A percentile compares a stretch with the other conserved stretches of the same genome.
phyloP scores from a whole-genome alignment of 192 early-diverging fungal genomes.

The Entomortierella chlamydospora region DNA sequence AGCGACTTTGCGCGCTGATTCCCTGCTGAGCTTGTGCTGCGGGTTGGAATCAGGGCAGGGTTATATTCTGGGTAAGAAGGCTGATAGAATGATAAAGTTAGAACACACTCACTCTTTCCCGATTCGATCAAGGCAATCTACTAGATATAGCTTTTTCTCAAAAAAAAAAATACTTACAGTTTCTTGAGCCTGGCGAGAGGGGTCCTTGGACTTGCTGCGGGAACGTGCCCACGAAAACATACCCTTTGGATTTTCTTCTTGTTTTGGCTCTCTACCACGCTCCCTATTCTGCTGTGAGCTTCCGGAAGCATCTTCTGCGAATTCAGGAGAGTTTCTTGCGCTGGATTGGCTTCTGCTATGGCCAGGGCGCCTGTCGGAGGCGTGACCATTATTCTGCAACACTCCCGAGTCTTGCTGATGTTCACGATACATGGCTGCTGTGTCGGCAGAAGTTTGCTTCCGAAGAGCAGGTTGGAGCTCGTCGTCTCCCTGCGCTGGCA shows the following conservation, averaged over 20 bases:
- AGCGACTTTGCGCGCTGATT: conserved; percentile 40
- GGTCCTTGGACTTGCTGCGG: conserved; percentile 46
- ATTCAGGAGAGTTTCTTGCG: neutral
- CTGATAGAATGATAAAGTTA: neutral
- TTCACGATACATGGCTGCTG: conserved; percentile 39
- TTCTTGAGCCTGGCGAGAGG: conserved; percentile 27
- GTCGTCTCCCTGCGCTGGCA: neutral
- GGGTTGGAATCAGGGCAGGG: conserved; percentile 45
- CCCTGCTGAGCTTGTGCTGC: conserved; percentile 29
- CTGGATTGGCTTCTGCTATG: conserved; percentile 13
- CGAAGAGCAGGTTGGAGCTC: conserved; percentile 15
- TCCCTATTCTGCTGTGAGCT: conserved; percentile 7
- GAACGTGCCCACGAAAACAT: conserved; percentile 36
- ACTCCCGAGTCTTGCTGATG: conserved; percentile 18
- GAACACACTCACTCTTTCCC: neutral
- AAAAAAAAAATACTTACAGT: conserved; percentile 20
- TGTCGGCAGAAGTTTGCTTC: conserved; percentile 39
- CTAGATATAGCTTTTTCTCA: too few species aligned
- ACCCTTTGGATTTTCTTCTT: conserved; percentile 31
- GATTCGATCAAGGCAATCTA: too few species aligned
- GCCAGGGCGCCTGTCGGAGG: conserved; percentile 34
- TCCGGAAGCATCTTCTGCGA: conserved; percentile 11
- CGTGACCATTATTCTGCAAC: conserved; percentile 22
- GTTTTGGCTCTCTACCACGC: conserved; percentile 25
- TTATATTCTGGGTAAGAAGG: conserved; percentile 48